Evolutionary conservation across 2,329 filamentous ascomycete species (phyloP), one percentile per base, ranked within the genome.

Genomic region (Colletotrichum paranaense): DNA sequence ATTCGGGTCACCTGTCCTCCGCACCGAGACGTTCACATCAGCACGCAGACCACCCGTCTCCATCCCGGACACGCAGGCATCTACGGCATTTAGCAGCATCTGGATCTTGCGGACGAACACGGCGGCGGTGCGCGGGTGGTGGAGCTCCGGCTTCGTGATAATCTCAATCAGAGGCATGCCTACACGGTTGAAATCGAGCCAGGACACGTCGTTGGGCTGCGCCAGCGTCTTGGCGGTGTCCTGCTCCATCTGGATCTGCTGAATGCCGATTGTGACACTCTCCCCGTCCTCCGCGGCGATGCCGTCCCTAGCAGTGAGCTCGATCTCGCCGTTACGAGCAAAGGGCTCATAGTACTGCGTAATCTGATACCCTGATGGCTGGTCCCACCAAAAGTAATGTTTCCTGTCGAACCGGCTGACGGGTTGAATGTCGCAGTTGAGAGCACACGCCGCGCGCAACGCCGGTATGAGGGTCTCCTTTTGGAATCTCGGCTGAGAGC

Each of bases 331-430:
- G 77, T 95, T 87, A 73, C 87, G 90, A 1, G 91, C 91, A 76
- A 93, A 91, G 0, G 91, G 91, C 71, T 91, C 86, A 81, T 98
- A 98, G 84, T 96, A 98, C 80, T 99, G 97, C 1, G 97, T 99
- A 75, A 99, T 97, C 82, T 99, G 97, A 82, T 99, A 99, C 0
- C 97, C 97, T 0, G 94, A 90, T 0, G 97, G 97, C 82, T 99
- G 97, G 82, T 99, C 97, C 90, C 97, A 97, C 86, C 98, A 98
- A 83, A 99, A 98, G 84, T 99, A 99, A 83, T 99, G 97, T 82
- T 99, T 99, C 75, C 97, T 89, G 82, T 99, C 97, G 84, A 98
- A 99, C 67, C 90, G 91, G 82, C 95, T 98, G 77, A 90, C 88
- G 1, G 84, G 86, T 80, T 97, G 93, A 65, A 98, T 89, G 1